phyloP scores from a whole-genome alignment of 1,284 basidiomycete species.

The Phlebopus sp. region DNA sequence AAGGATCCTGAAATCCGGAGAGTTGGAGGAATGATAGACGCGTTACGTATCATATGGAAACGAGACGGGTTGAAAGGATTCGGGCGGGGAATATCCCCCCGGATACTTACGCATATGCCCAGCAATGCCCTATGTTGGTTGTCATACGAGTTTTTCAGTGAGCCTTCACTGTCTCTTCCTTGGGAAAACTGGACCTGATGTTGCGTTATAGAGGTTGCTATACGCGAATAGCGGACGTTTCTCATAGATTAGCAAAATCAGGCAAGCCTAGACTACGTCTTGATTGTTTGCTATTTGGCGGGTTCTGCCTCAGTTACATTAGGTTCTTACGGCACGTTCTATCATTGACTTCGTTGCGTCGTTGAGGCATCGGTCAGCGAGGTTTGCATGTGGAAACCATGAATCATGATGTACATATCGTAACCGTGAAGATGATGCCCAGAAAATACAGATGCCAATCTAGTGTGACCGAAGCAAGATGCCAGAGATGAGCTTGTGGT shows the following conservation, averaged over 20 bases:
- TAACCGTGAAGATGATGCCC: slow-evolving; percentile 1
- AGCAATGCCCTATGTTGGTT: slow-evolving; percentile 98
- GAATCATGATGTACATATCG: neutral
- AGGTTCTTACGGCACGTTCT: neutral
- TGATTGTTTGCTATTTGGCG: slow-evolving; percentile 8
- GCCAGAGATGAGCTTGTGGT: neutral
- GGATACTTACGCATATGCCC: slow-evolving; percentile 95
- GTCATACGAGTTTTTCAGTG: slow-evolving; percentile 95
- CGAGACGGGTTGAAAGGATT: slow-evolving; percentile 88
- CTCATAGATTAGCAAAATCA: slow-evolving; percentile 11
- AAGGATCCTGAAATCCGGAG: slow-evolving; percentile 81
- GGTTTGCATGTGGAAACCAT: neutral
- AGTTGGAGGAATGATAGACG: slow-evolving; percentile 85
- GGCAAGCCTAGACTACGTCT: slow-evolving; percentile 7
- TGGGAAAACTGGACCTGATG: slow-evolving; percentile 12
- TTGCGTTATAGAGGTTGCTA: slow-evolving; percentile 57
- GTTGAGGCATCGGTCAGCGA: neutral
- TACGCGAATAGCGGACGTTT: slow-evolving; percentile 41
- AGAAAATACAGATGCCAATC: neutral
- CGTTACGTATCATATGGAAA: slow-evolving; percentile 84
- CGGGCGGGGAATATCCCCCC: slow-evolving; percentile 83
- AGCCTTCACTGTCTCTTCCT: slow-evolving; percentile 36
- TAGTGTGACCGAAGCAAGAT: neutral
- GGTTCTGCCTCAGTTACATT: slow-evolving; percentile 16
- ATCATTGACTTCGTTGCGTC: neutral